Conservation (phyloP, 2,329 filamentous ascomycete genomes). For the Fusarium xylarioides region DNA sequence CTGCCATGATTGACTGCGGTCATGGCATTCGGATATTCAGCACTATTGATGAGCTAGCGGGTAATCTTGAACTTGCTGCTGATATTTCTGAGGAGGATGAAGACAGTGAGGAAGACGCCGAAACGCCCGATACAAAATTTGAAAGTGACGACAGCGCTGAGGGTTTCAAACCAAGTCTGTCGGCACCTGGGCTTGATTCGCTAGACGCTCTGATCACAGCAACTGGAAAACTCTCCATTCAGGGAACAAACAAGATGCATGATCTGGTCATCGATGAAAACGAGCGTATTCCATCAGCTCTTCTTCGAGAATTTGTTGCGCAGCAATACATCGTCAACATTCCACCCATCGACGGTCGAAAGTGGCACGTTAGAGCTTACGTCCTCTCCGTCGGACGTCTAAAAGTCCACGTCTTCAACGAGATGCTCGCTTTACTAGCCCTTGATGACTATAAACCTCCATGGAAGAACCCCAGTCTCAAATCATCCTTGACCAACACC, state of each 20-base stretch:
- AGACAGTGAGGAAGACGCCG: background rate
- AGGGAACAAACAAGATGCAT: background rate
- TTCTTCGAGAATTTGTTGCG: slow-evolving; percentile 51
- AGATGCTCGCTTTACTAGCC: slow-evolving; percentile 49
- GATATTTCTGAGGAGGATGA: slow-evolving; percentile 46
- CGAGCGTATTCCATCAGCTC: slow-evolving; percentile 49
- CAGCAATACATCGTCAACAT: slow-evolving; percentile 50
- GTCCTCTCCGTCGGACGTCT: slow-evolving; percentile 49
- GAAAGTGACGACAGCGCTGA: background rate
- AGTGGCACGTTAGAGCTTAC: slow-evolving; percentile 52
- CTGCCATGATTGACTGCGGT: slow-evolving; percentile 52
- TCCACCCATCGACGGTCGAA: slow-evolving; percentile 44
- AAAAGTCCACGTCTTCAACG: slow-evolving; percentile 50
- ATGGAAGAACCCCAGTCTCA: slow-evolving; percentile 48
- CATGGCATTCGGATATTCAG: slow-evolving; percentile 52
- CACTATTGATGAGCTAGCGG: slow-evolving; percentile 48
- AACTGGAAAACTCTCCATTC: slow-evolving; percentile 33
- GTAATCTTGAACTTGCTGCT: slow-evolving; percentile 48
- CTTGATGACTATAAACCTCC: slow-evolving; percentile 49
- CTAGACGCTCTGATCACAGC: slow-evolving; percentile 47
- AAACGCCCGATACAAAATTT: background rate
- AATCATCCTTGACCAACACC: slow-evolving; percentile 50
- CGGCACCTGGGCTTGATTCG: slow-evolving; percentile 40
- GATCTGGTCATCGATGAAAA: slow-evolving; percentile 44
- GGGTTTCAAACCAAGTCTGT: slow-evolving; percentile 36